Base-by-base conservation (phyloP, 805 yeast genomes). In the Wickerhamiella spandovensis region DNA sequence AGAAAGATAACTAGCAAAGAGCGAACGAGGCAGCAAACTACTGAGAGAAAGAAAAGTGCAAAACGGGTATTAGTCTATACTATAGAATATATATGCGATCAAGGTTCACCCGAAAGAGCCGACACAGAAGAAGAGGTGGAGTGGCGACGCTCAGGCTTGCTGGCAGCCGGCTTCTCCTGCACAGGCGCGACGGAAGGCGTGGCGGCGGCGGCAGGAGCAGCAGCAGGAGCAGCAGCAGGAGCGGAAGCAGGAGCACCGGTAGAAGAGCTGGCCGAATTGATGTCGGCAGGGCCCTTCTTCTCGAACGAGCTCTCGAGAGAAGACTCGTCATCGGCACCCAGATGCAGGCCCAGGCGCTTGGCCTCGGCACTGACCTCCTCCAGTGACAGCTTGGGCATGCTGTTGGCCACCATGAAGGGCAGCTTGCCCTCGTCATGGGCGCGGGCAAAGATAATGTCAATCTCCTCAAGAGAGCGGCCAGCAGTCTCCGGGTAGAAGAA, bases 401-500 rank as follows among this genome's bases (percentile, higher is more conserved):
- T 67, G 39, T 73, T 70, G 47, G 88, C 88, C 46, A 82, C 81
- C 63, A 77, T 71, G 74, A 72, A 81, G 32, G 82, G 77, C 54
- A 72, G 74, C 56, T 72, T 73, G 47, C 73, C 72, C 53, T 82
- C 88, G 44, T 66, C 72, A 56, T 73, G 61, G 7, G 83, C 75
- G 67, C 76, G 77, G 60, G 84, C 84, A 49, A 63, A 63, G 51
- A 82, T 79, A 61, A 80, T 79, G 62, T 82, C 89, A 63, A 82
- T 76, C 61, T 81, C 86, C 65, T 82, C 89, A 65, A 83, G 72
- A 38, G 83, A 72, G 64, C 86, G 75, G 47, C 87, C 86, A 30
- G 83, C 78, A 43, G 88, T 82, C 69, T 83, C 90, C 42, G 89
- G 90, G 64, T 80, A 83, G 65, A 73, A 76, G 68, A 81, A 74